Base-by-base conservation (phyloP, 2,329 filamentous ascomycete genomes). In the Aspergillus aculeatinus region DNA sequence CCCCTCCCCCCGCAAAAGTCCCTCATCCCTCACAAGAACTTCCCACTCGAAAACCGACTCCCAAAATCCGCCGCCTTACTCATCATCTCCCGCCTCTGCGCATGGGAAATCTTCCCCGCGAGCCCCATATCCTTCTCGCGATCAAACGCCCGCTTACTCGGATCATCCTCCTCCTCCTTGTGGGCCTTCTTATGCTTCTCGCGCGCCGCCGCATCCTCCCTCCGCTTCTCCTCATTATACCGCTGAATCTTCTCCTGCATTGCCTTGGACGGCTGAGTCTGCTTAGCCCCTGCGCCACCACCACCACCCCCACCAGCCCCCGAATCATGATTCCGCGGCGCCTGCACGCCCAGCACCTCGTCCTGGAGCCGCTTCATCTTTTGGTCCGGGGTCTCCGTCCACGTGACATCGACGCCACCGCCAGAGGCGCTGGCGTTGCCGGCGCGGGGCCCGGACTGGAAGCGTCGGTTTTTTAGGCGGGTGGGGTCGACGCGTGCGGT, bases 321-420 rank as follows among this genome's bases (percentile, higher is more conserved):
- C 16, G 60, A n/a, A 29, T 65, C 54, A 29, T 75, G 71, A 60
- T 35, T 16, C 4, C 33, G 33, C 19, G 44, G 48, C 7, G 47
- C 33, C 35, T 49, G 39, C 2, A 93, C 85, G 0, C 93, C 93
- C 67, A 97, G 84, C 11, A 96, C 89, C 56, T 95, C 87, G 72
- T 96, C 87, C 67, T 89, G 88, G 23, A 97, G 77, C 44, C 92
- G 84, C 74, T 89, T 88, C 60, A 90, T 86, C 75, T 96, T 96
- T 76, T 97, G 85, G 72, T 94, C 90, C 0, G 92, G 90, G 9
- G 92, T 96, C 75, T 98, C 94, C 0, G 91, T 93, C 94, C 94
- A 98, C 48, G 94, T 86, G 23, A 86, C 87, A 70, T 74, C 72
- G 19, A 77, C 74, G 5, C 65, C 57, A 12, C 73, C 77, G 19